phyloP scores from a whole-genome alignment of 2,329 filamentous ascomycete genomes.

The Fusarium nygamai region DNA sequence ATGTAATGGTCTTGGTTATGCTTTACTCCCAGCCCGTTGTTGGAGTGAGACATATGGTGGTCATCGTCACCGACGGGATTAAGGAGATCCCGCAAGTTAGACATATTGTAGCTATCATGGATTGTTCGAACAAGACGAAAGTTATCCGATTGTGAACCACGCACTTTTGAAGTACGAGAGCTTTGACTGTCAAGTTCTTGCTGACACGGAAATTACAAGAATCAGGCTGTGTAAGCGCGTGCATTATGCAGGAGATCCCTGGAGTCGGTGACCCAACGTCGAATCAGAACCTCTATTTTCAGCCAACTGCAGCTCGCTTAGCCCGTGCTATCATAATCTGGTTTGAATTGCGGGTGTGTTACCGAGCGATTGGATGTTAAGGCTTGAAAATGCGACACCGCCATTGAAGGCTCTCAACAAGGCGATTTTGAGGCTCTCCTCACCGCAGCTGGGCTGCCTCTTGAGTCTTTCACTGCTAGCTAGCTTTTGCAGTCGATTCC shows the following conservation, averaged over 20 bases:
- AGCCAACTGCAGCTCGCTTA: background rate
- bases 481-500: too few relatives aligned
- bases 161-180: background rate
- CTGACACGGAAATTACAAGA: background rate
- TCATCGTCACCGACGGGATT: background rate
- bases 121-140: rapidly evolving
- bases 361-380: background rate
- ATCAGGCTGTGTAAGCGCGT: constrained; percentile 3
- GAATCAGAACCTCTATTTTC: background rate
- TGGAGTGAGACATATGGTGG: rapidly evolving
- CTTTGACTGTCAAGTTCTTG: background rate
- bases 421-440: background rate
- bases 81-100: background rate
- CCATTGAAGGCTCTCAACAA: background rate
- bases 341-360: background rate
- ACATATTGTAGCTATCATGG: background rate
- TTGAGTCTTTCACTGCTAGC: background rate
- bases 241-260: background rate
- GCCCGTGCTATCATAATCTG: background rate
- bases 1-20: background rate
- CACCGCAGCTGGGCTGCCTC: background rate
- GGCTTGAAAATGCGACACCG: background rate
- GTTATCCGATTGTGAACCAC: background rate
- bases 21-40: rapidly evolving
- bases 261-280: background rate